Evolutionary conservation across 208 protist species (phyloP).

Genomic region (Endotrypanum monterogeii): DNA sequence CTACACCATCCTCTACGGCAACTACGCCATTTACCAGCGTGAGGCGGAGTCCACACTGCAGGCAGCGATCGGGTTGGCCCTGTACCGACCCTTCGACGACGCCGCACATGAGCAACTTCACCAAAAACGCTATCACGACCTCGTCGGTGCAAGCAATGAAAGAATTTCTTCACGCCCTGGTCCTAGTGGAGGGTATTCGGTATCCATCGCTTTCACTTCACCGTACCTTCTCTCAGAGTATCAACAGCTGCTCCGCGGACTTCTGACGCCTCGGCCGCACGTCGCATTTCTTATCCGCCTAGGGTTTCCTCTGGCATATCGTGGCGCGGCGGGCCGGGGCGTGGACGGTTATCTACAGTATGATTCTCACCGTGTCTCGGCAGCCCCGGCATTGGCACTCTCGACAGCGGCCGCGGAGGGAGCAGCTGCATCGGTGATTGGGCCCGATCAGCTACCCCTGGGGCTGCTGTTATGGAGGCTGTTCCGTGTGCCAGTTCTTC

Average conservation of each 20-base stretch:
- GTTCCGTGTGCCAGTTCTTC: conserved; percentile 36
- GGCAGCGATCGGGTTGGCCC: conserved; percentile 35
- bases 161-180: background rate
- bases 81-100: conserved; percentile 46
- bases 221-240: conserved; percentile 39
- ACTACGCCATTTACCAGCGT: conserved; percentile 42
- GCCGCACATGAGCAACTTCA: conserved; percentile 30
- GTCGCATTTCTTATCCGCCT: conserved; percentile 35
- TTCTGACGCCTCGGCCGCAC: conserved; percentile 25
- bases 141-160: background rate
- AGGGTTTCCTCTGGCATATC: conserved; percentile 36
- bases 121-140: conserved; percentile 9
- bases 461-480: conserved; percentile 51
- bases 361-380: conserved; percentile 32
- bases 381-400: conserved; percentile 18
- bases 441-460: conserved; percentile 28
- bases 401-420: background rate
- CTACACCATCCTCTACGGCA: conserved; percentile 54
- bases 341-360: conserved; percentile 24
- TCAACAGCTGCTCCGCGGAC: conserved; percentile 37
- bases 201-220: conserved; percentile 22
- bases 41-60: conserved; percentile 30
- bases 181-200: background rate
- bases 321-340: conserved; percentile 12
- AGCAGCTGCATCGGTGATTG: background rate